Conservation (phyloP, 1,139 yeast species). For the Pichia terricola region DNA sequence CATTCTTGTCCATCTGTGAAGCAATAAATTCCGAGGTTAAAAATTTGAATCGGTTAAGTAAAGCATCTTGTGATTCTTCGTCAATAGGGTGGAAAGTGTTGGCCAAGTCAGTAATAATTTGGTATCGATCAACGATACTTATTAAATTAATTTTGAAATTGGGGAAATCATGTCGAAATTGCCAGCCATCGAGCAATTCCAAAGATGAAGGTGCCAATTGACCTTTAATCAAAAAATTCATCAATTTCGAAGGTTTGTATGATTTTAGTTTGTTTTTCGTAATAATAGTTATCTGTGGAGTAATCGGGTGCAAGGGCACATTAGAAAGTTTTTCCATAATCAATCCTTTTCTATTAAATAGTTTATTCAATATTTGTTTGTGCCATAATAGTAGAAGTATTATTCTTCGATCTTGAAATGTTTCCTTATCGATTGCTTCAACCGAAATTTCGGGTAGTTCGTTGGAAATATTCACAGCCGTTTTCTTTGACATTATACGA, state of each 20-base stretch:
- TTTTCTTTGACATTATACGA: not conserved
- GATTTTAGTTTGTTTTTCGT: slow-evolving; percentile 20
- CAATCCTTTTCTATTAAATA: slow-evolving; percentile 14
- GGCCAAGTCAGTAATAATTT: slow-evolving; percentile 17
- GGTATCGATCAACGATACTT: slow-evolving; percentile 17
- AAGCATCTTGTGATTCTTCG: slow-evolving; percentile 13
- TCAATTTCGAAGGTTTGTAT: slow-evolving; percentile 1
- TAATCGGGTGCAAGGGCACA: not conserved
- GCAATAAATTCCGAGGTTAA: slow-evolving; percentile 14
- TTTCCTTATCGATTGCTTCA: slow-evolving; percentile 9
- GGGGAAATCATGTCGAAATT: slow-evolving; percentile 22
- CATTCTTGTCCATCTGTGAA: slow-evolving; percentile 15
- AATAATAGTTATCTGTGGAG: slow-evolving; percentile 18
- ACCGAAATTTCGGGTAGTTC: slow-evolving; percentile 1
- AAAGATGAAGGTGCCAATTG: slow-evolving; percentile 19
- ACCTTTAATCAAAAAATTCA: slow-evolving; percentile 12
- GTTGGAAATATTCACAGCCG: slow-evolving; percentile 4
- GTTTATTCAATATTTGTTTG: slow-evolving; percentile 19
- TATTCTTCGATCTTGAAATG: slow-evolving; percentile 22
- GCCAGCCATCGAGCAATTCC: slow-evolving; percentile 26
- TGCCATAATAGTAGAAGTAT: slow-evolving; percentile 23
- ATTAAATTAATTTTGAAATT: slow-evolving; percentile 19
- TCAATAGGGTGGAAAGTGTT: slow-evolving; percentile 16
- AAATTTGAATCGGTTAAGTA: slow-evolving; percentile 13
- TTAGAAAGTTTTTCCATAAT: not conserved